These are phyloP conservation scores for Orbilia oligospora DNA, from an alignment of 2,329 filamentous ascomycete species.

Conservation along the genomic window DNA sequence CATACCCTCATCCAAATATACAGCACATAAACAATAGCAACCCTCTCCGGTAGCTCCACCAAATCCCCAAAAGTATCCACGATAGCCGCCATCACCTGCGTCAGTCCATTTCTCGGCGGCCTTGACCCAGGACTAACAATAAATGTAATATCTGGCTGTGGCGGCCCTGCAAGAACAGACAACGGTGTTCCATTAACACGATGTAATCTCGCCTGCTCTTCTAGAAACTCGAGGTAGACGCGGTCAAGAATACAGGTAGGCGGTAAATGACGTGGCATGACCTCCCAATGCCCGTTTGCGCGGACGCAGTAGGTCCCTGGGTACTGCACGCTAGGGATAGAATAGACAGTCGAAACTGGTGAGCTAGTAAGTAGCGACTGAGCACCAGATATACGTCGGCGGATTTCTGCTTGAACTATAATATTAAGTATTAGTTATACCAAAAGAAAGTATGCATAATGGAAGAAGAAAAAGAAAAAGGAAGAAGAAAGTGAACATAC, in stretches of 20 bases:
- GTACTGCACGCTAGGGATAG: constrained; percentile 59
- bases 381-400: constrained; percentile 53
- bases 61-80: constrained; percentile 86
- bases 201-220: constrained; percentile 76
- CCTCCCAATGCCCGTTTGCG: constrained; percentile 59
- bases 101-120: constrained; percentile 79
- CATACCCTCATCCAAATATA: constrained; percentile 78
- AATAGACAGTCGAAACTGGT: constrained; percentile 57
- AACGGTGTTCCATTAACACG: constrained; percentile 76
- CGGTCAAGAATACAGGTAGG: constrained; percentile 83
- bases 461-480: constrained; percentile 4
- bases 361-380: constrained; percentile 52
- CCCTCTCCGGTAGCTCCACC: constrained; percentile 81
- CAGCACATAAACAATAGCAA: constrained; percentile 87
- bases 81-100: constrained; percentile 88
- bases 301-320: constrained; percentile 54
- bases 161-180: constrained; percentile 79
- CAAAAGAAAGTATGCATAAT: constrained; percentile 10
- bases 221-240: constrained; percentile 84
- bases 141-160: constrained; percentile 83
- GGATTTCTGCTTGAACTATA: constrained; percentile 49
- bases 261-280: constrained; percentile 64
- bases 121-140: constrained; percentile 79
- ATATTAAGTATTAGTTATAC: constrained; percentile 34
- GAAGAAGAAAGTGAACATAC: constrained; percentile 10